A percentile compares a stretch with the other conserved stretches of the same genome.
phyloP scores from a whole-genome alignment of 1,139 yeast genomes.

The Wickerhamomyces sp. region DNA sequence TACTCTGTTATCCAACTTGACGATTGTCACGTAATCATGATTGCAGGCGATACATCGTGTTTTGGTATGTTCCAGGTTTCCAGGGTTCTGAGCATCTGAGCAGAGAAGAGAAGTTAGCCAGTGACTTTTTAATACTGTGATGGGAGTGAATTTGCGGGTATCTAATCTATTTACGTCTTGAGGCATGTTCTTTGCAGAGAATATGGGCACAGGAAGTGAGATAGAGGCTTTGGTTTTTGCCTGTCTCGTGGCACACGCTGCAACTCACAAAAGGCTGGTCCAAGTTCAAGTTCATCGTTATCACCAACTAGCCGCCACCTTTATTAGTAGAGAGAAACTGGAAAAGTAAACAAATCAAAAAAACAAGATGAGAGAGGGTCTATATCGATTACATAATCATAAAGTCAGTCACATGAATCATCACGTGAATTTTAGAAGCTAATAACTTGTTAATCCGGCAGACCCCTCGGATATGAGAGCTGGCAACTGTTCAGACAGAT shows the following conservation, averaged over 20 bases:
- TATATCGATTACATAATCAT: too few relatives aligned
- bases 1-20: constrained; percentile 12
- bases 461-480: too few relatives aligned
- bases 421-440: too few relatives aligned
- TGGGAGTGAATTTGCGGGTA: background rate
- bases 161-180: constrained; percentile 9
- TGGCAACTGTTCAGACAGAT: too few relatives aligned
- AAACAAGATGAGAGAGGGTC: too few relatives aligned
- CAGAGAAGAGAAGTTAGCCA: too few relatives aligned
- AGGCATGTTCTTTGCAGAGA: constrained; percentile 23
- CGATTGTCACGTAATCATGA: constrained; percentile 14
- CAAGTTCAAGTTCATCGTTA: constrained; percentile 15
- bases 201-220: constrained; percentile 30
- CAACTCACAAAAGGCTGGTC: constrained; percentile 25
- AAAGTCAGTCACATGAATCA: too few relatives aligned
- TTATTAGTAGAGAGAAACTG: background rate
- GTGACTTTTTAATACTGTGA: background rate
- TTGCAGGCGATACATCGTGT: constrained; percentile 16
- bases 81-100: constrained; percentile 2
- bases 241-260: constrained; percentile 20
- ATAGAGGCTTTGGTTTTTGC: constrained; percentile 9
- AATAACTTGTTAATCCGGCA: too few relatives aligned
- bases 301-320: background rate
- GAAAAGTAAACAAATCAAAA: background rate
- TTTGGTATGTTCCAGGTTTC: constrained; percentile 6